Conservation (phyloP, 2,329 filamentous ascomycete genomes). For the Aureobasidium musti region DNA sequence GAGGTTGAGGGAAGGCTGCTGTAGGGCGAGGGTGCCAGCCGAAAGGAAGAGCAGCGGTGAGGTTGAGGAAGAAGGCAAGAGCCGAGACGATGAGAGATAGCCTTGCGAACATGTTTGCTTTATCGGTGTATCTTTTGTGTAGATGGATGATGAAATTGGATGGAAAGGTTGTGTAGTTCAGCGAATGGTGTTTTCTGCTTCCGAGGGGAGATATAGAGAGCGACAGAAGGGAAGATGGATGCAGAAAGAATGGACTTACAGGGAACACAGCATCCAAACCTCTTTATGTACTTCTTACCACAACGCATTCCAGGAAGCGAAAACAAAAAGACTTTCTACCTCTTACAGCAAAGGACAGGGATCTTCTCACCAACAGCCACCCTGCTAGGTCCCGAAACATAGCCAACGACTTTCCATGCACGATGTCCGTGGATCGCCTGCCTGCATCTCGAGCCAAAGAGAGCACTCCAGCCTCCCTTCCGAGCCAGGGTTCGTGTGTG, state of each 20-base stretch:
- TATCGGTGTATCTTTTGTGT: not conserved
- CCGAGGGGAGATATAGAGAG: not conserved
- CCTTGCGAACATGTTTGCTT: slow-evolving; percentile 23
- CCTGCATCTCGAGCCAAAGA: not conserved
- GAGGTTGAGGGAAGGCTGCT: slow-evolving; percentile 23
- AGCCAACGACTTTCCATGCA: slow-evolving; percentile 10
- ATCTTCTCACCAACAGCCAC: slow-evolving; percentile 13
- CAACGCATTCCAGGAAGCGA: not conserved
- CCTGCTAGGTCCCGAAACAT: not conserved
- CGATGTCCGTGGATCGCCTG: slow-evolving; percentile 15
- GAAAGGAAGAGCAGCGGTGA: slow-evolving; percentile 19
- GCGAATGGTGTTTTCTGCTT: slow-evolving; percentile 13
- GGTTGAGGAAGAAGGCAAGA: slow-evolving; percentile 24
- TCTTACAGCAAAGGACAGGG: slow-evolving; percentile 18
- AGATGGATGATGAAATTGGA: not conserved
- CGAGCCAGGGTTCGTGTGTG: slow-evolving; percentile 5
- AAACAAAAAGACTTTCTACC: slow-evolving; percentile 11
- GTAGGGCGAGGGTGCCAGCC: slow-evolving; percentile 10
- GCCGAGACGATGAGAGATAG: slow-evolving; percentile 23
- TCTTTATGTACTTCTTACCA: slow-evolving; percentile 14
- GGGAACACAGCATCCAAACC: slow-evolving; percentile 15
- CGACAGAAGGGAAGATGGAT: slow-evolving; percentile 14
- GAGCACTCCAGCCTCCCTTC: slow-evolving; percentile 7
- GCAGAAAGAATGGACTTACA: not conserved
- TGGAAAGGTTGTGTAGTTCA: not conserved